These are phyloP conservation scores for Simmondsia chinensis DNA, from an alignment of 148 eudicot species.

Conservation along the genomic window DNA sequence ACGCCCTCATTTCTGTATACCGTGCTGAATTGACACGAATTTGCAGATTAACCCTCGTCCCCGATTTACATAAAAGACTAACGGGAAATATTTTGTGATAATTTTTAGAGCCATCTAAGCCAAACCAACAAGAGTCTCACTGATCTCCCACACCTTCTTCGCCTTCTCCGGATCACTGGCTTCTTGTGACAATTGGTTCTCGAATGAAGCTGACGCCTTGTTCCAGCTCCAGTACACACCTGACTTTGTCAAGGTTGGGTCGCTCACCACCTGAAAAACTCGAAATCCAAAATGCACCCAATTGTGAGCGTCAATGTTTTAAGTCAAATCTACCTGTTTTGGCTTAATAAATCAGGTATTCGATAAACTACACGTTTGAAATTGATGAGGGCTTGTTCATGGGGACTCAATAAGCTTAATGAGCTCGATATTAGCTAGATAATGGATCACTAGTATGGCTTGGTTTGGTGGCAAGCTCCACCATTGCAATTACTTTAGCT, in stretches of 20 bases:
- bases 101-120: conserved; percentile 17
- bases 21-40: too few species aligned
- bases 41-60: neutral
- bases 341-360: too few species aligned
- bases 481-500: too few species aligned
- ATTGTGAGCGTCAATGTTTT: too few species aligned
- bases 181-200: conserved; percentile 55
- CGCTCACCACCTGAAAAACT: conserved; percentile 55
- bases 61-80: neutral
- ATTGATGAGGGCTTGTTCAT: too few species aligned
- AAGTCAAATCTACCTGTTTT: too few species aligned
- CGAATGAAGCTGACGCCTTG: conserved; percentile 54
- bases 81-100: conserved; percentile 1
- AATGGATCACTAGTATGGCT: too few species aligned
- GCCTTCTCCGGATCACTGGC: conserved; percentile 59
- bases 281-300: neutral
- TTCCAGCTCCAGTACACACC: conserved; percentile 89
- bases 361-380: too few species aligned
- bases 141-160: conserved; percentile 55
- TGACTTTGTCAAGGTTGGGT: conserved; percentile 63
- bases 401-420: too few species aligned
- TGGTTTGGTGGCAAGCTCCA: too few species aligned
- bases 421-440: too few species aligned
- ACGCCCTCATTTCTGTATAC: too few species aligned
- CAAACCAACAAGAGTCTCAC: conserved; percentile 64